These are phyloP conservation scores for Polytrichum commune DNA, from an alignment of 225 moss, liverwort and hornwort species.

Conservation along the genomic window DNA sequence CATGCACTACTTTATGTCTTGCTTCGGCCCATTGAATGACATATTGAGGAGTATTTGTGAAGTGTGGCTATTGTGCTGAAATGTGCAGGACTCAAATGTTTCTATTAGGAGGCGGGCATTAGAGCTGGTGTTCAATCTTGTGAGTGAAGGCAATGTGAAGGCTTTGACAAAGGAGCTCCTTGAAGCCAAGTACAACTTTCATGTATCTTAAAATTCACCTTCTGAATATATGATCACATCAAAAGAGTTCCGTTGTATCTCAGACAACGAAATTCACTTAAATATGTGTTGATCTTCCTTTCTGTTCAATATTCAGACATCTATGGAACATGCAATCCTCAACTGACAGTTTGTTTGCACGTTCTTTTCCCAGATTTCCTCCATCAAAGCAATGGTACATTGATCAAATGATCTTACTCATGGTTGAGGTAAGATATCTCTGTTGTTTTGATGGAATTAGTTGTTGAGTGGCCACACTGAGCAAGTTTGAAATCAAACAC, in stretches of 20 bases:
- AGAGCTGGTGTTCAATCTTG: slow-evolving; percentile 77
- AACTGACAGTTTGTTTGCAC: too few relatives aligned
- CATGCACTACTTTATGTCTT: too few relatives aligned
- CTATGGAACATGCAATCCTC: too few relatives aligned
- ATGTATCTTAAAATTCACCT: not conserved
- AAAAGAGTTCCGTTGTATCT: too few relatives aligned
- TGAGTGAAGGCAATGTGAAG: slow-evolving; percentile 82
- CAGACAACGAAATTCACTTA: too few relatives aligned
- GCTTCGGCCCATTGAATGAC: too few relatives aligned
- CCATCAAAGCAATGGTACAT: slow-evolving; percentile 93
- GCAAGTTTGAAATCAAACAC: too few relatives aligned
- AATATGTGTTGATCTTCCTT: too few relatives aligned
- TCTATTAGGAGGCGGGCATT: slow-evolving; percentile 89
- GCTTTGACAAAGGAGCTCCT: slow-evolving; percentile 78
- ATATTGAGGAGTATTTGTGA: not conserved
- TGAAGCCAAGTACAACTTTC: slow-evolving; percentile 18
- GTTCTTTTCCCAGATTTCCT: slow-evolving; percentile 49
- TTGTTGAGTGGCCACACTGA: too few relatives aligned
- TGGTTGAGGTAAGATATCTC: slow-evolving; percentile 68
- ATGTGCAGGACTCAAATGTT: slow-evolving; percentile 87
- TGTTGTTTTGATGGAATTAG: not conserved
- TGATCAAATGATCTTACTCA: slow-evolving; percentile 76
- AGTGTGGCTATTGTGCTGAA: not conserved
- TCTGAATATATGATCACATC: not conserved
- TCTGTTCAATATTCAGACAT: too few relatives aligned